Conservation (phyloP, 768 basidiomycete genomes). For the Thelephora ganbajun region DNA sequence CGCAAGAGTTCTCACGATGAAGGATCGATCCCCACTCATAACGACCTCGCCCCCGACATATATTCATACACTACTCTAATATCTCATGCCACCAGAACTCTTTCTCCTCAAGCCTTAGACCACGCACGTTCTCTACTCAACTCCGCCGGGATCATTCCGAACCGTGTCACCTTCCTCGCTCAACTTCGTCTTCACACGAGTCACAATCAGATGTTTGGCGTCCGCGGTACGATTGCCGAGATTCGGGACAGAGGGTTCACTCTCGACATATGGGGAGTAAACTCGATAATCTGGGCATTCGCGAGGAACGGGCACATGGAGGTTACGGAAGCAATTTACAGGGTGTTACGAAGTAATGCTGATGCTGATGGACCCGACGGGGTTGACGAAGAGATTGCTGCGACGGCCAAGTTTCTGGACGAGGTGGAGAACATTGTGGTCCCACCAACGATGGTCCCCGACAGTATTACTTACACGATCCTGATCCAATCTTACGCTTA, state of each 20-base stretch:
- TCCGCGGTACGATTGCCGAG: conserved; percentile 39
- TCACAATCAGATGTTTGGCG: conserved; percentile 31
- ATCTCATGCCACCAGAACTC: conserved; percentile 43
- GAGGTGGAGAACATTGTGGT: conserved; percentile 33
- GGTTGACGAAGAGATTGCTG: conserved; percentile 18
- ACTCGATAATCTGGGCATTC: conserved; percentile 61
- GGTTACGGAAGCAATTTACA: conserved; percentile 48
- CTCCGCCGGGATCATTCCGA: conserved; percentile 39
- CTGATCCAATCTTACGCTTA: conserved; percentile 63
- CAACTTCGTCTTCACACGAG: conserved; percentile 41
- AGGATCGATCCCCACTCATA: background rate
- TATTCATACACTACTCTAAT: conserved; percentile 59
- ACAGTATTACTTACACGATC: conserved; percentile 51
- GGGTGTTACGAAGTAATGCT: conserved; percentile 41
- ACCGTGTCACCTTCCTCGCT: conserved; percentile 47
- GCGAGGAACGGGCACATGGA: conserved; percentile 37
- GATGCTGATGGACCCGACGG: conserved; percentile 21
- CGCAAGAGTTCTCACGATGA: background rate
- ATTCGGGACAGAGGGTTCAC: conserved; percentile 37
- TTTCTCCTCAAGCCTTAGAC: conserved; percentile 25
- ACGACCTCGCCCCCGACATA: conserved; percentile 38
- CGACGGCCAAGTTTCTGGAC: conserved; percentile 24
- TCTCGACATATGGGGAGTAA: conserved; percentile 52
- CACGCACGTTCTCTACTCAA: conserved; percentile 41
- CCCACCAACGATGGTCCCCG: conserved; percentile 30